phyloP scores from a whole-genome alignment of 805 yeast genomes.

The Yarrowia porcina region DNA sequence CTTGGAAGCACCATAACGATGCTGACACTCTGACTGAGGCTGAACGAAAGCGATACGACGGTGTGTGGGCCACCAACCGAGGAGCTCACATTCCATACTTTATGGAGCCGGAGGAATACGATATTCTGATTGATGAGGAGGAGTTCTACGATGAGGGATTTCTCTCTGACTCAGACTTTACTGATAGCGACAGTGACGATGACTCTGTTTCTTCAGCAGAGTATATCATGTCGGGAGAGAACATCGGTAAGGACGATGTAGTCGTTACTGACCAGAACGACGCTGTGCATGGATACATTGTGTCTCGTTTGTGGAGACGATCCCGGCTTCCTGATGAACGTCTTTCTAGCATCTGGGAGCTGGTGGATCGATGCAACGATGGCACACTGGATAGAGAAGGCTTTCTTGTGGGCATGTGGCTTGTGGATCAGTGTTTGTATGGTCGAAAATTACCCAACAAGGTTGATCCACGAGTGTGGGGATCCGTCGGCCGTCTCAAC shows the following conservation, averaged over 20 bases:
- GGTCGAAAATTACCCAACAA: conserved; percentile 82
- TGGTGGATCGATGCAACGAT: conserved; percentile 54
- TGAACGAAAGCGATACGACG: conserved; percentile 87
- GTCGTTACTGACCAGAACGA: conserved; percentile 38
- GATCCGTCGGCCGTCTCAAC: conserved; percentile 54
- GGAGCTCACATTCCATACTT: conserved; percentile 43
- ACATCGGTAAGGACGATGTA: conserved; percentile 29
- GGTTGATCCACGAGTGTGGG: conserved; percentile 73
- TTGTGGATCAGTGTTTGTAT: conserved; percentile 91
- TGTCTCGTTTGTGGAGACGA: conserved; percentile 74
- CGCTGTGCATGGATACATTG: conserved; percentile 59
- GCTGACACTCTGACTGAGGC: conserved; percentile 45
- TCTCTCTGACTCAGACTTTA: conserved; percentile 30
- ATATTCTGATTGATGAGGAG: conserved; percentile 29
- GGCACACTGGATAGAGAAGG: conserved; percentile 77
- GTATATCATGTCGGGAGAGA: conserved; percentile 21
- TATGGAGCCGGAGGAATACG: conserved; percentile 19
- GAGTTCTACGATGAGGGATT: conserved; percentile 28
- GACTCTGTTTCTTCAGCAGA: conserved; percentile 30
- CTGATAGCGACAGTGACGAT: conserved; percentile 32
- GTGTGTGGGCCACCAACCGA: conserved; percentile 87
- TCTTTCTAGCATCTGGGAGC: conserved; percentile 61
- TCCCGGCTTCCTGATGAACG: conserved; percentile 66
- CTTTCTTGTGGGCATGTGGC: conserved; percentile 96
- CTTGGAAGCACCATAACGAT: conserved; percentile 85